These are phyloP conservation scores for Penicillium crustosum DNA, from an alignment of 2,329 filamentous ascomycete species.

Conservation along the genomic window DNA sequence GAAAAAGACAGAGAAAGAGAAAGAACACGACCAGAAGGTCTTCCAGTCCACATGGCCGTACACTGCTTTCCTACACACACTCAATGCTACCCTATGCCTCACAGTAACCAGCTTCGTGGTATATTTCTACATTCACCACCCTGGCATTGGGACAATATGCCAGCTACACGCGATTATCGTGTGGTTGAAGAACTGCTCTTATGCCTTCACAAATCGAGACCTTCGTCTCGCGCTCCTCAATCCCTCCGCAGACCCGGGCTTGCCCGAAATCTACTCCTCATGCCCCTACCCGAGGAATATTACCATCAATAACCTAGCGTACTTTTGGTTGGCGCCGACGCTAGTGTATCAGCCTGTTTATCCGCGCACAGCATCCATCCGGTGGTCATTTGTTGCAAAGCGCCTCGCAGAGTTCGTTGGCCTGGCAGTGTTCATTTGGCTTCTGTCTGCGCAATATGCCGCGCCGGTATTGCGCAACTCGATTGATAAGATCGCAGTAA, in stretches of 20 bases:
- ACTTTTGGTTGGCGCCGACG: slow-evolving; percentile 98
- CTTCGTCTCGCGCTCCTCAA: slow-evolving; percentile 87
- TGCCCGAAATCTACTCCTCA: slow-evolving; percentile 77
- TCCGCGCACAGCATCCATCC: slow-evolving; percentile 75
- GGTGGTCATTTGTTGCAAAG: slow-evolving; percentile 86
- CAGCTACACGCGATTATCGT: slow-evolving; percentile 92
- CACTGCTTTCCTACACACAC: slow-evolving; percentile 74
- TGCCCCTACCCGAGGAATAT: slow-evolving; percentile 92
- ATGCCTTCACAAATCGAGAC: slow-evolving; percentile 94
- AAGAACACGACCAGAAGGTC: slow-evolving; percentile 58
- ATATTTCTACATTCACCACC: slow-evolving; percentile 89
- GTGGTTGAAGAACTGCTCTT: slow-evolving; percentile 93
- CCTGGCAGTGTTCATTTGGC: slow-evolving; percentile 89
- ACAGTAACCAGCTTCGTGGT: slow-evolving; percentile 79
- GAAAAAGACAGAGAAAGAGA: slow-evolving; percentile 58
- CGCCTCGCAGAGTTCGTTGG: slow-evolving; percentile 74
- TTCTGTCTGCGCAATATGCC: slow-evolving; percentile 90
- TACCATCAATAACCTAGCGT: slow-evolving; percentile 79
- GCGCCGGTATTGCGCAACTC: slow-evolving; percentile 87
- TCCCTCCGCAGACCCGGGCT: slow-evolving; percentile 63
- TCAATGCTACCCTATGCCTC: slow-evolving; percentile 82
- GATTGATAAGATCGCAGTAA: slow-evolving; percentile 76
- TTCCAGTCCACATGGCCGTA: slow-evolving; percentile 77
- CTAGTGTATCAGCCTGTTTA: slow-evolving; percentile 97
- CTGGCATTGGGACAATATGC: slow-evolving; percentile 85